phyloP scores from a whole-genome alignment of 2,329 filamentous ascomycete species.

The Phialophora chinensis region DNA sequence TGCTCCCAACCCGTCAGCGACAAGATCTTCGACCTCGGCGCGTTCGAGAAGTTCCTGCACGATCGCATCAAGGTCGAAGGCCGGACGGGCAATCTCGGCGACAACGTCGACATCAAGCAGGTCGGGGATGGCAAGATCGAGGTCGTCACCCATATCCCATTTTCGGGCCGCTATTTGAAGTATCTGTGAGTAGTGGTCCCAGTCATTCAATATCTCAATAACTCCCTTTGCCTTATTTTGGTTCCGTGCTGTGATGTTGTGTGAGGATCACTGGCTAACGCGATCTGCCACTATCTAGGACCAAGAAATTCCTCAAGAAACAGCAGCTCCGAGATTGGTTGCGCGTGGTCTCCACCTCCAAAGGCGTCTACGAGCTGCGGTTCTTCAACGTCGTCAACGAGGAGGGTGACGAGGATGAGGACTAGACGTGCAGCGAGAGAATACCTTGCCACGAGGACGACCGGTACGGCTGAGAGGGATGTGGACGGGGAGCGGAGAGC shows the following conservation, averaged over 20 bases:
- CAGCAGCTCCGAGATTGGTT: constrained; percentile 99
- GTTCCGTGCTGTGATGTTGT: background rate
- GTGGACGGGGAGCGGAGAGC: background rate
- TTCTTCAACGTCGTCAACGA: constrained; percentile 99
- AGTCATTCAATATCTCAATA: no score
- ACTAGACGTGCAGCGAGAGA: constrained; percentile 66
- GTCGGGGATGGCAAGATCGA: constrained; percentile 96
- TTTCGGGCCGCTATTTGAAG: constrained; percentile 99
- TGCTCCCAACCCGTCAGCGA: constrained; percentile 96
- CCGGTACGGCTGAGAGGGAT: background rate
- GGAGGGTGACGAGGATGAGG: constrained; percentile 96
- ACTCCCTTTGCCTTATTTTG: background rate
- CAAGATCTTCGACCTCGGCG: constrained; percentile 99
- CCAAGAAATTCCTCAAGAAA: constrained; percentile 99
- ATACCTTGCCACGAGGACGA: background rate
- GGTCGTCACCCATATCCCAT: constrained; percentile 95
- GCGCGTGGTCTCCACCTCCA: constrained; percentile 95
- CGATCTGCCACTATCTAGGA: constrained; percentile 60
- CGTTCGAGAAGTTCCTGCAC: constrained; percentile 99
- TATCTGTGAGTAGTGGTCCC: constrained; percentile 76
- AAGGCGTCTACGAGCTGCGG: constrained; percentile 99
- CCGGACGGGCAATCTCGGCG: constrained; percentile 96
- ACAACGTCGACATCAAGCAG: constrained; percentile 87
- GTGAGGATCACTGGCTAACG: background rate
- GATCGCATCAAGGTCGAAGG: constrained; percentile 99